Base-by-base conservation (phyloP, 1,284 basidiomycete genomes). In the Marasmius tenuissimus region DNA sequence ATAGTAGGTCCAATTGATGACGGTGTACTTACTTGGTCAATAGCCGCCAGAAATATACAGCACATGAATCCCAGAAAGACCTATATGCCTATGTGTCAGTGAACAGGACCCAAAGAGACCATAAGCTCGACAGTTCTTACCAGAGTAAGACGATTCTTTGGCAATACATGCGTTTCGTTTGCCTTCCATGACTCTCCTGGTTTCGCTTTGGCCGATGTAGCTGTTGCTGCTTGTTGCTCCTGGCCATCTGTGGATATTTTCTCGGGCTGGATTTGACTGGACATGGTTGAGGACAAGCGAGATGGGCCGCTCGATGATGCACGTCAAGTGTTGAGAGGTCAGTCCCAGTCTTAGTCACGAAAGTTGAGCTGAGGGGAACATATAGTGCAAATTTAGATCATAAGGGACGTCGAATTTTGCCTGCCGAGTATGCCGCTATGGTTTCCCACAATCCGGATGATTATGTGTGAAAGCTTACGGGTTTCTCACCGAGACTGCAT, bases 61-160 rank as follows among this genome's bases (percentile, higher is more conserved):
- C 79, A 74, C 78, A 85, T 85, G 40, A 88, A 71, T n/a, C 83
- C 85, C 45, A 75, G 68, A 61, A 85, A 84, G 4, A 88, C 82
- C 81, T 83, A 58, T 5, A 58, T 50, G 45, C 22, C n/a, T 51
- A 47, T 50, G 35, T 45, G 39, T 59, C 16, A 33, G 14, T 22
- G 12, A 20, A 37, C 59, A 39, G 9, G 40, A 16, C 33, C 48
- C 39, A 51, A 42, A 57, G 37, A 42, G 20, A 61, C 37, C 39
- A 47, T 49, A 20, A 10, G 10, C 12, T 49, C 18, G 50, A 20
- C 11, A 38, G 14, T 38, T 68, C 75, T 50, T 62, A 81, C 85
- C 11, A 88, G 71, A 14, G 74, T 65, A 27, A 89, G 71, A 14
- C 78, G 77, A 70, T 86, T 86, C 61, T 85, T 76, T 4, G 85